Base-by-base conservation (phyloP, 192 early-diverging fungal genomes). In the Phlyctochytrium planicorne region DNA sequence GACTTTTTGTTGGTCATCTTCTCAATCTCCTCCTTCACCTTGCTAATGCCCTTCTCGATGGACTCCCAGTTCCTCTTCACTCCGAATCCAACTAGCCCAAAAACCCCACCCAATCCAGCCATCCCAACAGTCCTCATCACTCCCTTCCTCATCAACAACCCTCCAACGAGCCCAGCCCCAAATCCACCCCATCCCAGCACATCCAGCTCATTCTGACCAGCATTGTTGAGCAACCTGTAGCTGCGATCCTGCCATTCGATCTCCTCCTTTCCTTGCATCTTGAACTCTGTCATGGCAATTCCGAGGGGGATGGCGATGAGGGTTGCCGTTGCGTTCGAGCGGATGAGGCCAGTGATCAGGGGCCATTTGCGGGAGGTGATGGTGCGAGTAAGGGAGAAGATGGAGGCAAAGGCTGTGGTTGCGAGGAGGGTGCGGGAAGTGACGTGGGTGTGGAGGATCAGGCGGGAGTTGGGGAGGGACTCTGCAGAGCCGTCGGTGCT, bases 231-330 rank as follows among this genome's bases (percentile, higher is more conserved):
- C 30, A 62, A 25, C 33, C 61, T 12, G 29, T 32, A 62, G 6
- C 29, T 20, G 29, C 61, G 61, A 34, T 62, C 61, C 61, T 62
- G 61, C 61, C 61, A 62, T 25, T 34, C 61, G 32, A 62, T 62
- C 61, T 33, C 61, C 6, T 17, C 12, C 32, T 36, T 34, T 40
- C 29, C n/a, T 6, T 34, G 33, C 61, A 62, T 62, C 30, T 25
- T 4, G 10, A 33, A 10, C 25, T 62, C 61, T 10, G 61, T 62
- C 12, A 62, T 4, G n/a, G 34, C 29, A 20, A 34, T 6, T 4
- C 61, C 61, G 3, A 25, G 29, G 27, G 12, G 14, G 12, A 14
- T 10, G 6, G 14, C 55, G 14, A 29, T 27, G 20, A 57, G 20
- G 55, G 27, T 29, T 4, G 55, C 55, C 6, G 27, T 25, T 6